These are phyloP conservation scores for Noccaea caerulescens DNA, from an alignment of 345 rosid species.

Conservation along the genomic window DNA sequence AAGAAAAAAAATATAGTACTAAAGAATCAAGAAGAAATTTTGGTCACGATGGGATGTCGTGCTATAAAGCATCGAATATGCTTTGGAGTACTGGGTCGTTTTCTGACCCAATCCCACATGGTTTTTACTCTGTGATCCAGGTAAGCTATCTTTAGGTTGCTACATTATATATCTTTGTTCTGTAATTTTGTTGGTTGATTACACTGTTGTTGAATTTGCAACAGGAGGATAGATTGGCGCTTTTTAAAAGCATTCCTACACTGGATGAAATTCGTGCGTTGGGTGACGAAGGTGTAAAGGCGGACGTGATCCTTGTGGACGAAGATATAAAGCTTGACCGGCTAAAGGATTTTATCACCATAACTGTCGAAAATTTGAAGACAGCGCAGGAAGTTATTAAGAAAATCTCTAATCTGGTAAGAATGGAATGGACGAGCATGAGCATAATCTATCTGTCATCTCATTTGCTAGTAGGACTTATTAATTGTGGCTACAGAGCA, in stretches of 20 bases:
- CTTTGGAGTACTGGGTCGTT: constrained; percentile 83
- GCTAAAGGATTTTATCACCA: constrained; percentile 56
- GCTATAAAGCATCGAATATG: constrained; percentile 71
- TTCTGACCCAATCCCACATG: constrained; percentile 71
- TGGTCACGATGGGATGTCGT: constrained; percentile 56
- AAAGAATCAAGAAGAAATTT: constrained; percentile 57
- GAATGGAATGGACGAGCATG: background rate
- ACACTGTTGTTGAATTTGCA: constrained; percentile 1
- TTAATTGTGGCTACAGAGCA: background rate
- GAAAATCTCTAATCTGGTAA: constrained; percentile 82
- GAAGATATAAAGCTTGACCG: constrained; percentile 65
- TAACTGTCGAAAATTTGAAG: constrained; percentile 57
- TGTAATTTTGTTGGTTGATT: background rate
- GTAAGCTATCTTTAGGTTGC: constrained; percentile 47
- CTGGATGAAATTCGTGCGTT: constrained; percentile 68
- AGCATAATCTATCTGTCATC: background rate
- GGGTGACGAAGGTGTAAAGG: constrained; percentile 54
- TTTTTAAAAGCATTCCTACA: constrained; percentile 61
- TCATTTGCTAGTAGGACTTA: background rate
- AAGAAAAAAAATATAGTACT: constrained; percentile 52
- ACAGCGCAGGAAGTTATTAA: constrained; percentile 73
- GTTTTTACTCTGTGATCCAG: constrained; percentile 72
- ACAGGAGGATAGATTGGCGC: constrained; percentile 79
- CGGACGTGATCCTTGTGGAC: constrained; percentile 73
- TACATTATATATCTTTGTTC: background rate